Percentiles rank a stretch among this genome's conserved stretches.
These are phyloP conservation scores for Harringtonia aguacate DNA, from an alignment of 2,329 filamentous ascomycete species.

Conservation along the genomic window DNA sequence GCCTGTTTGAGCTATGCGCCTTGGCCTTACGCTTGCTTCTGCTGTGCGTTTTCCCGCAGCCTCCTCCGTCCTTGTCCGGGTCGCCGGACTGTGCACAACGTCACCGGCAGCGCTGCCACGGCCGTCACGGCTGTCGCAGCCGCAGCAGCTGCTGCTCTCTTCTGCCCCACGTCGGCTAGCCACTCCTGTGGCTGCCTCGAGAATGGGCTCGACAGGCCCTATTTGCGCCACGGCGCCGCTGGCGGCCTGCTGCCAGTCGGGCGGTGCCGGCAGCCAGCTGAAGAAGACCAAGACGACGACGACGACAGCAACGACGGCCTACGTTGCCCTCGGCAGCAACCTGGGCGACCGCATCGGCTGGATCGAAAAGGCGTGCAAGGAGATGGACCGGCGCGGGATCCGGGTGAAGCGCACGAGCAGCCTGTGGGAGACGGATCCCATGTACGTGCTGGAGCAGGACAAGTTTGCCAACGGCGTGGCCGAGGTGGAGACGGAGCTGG, in stretches of 20 bases:
- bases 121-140: neutral
- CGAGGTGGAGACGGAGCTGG: constrained; percentile 72
- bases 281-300: no score
- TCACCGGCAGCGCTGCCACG: neutral
- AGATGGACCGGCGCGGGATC: constrained; percentile 66
- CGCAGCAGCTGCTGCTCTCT: neutral
- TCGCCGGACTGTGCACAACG: no score
- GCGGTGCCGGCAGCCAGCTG: neutral
- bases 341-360: constrained; percentile 72
- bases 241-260: constrained; percentile 6
- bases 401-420: constrained; percentile 70
- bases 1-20: neutral
- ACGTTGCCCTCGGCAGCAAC: constrained; percentile 88
- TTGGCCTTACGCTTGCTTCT: neutral
- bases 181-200: no score
- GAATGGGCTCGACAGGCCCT: neutral
- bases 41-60: neutral
- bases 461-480: constrained; percentile 87
- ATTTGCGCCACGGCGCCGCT: constrained; percentile 3
- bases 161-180: no score
- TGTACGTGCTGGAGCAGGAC: constrained; percentile 89
- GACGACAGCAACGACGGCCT: no score
- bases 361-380: constrained; percentile 74
- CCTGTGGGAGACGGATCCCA: constrained; percentile 89
- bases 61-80: no score